These are phyloP conservation scores for Nicotiana otophora DNA, from an alignment of 257 asterid genomes.

Conservation along the genomic window DNA sequence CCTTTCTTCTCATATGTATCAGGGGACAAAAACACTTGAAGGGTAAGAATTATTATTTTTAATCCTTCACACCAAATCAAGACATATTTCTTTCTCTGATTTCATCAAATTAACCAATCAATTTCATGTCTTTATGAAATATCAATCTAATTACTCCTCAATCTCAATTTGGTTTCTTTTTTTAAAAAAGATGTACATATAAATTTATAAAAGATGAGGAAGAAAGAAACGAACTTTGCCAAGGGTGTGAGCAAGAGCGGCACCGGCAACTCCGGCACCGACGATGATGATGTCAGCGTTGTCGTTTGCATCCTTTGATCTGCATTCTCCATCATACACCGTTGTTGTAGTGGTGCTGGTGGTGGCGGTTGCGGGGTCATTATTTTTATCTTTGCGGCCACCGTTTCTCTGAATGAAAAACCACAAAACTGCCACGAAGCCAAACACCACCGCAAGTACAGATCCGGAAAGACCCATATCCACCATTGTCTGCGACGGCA, in stretches of 20 bases:
- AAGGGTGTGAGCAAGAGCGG: constrained; percentile 74
- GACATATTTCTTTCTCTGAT: neutral
- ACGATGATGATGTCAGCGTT: constrained; percentile 45
- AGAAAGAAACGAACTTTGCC: constrained; percentile 41
- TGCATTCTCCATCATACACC: constrained; percentile 36
- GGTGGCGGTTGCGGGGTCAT: neutral
- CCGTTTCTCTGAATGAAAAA: constrained; percentile 16
- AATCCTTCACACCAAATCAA: neutral
- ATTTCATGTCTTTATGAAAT: neutral
- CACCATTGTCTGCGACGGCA: constrained; percentile 20
- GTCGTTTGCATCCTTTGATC: constrained; percentile 30
- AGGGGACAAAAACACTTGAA: neutral
- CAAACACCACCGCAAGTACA: constrained; percentile 35
- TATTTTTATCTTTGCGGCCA: constrained; percentile 12
- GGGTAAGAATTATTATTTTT: neutral
- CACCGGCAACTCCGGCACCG: constrained; percentile 68
- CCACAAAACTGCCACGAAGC: constrained; percentile 29
- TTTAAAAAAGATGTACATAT: neutral
- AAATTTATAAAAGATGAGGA: neutral
- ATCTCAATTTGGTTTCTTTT: neutral
- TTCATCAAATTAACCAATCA: constrained; percentile 1
- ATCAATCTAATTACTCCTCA: neutral
- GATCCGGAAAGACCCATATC: constrained; percentile 41
- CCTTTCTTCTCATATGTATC: neutral
- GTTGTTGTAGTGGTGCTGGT: constrained; percentile 35